Percentiles rank a stretch among this genome's conserved stretches.
These are phyloP conservation scores for Botryotinia calthae DNA, from an alignment of 2,329 filamentous ascomycete species.

Conservation along the genomic window DNA sequence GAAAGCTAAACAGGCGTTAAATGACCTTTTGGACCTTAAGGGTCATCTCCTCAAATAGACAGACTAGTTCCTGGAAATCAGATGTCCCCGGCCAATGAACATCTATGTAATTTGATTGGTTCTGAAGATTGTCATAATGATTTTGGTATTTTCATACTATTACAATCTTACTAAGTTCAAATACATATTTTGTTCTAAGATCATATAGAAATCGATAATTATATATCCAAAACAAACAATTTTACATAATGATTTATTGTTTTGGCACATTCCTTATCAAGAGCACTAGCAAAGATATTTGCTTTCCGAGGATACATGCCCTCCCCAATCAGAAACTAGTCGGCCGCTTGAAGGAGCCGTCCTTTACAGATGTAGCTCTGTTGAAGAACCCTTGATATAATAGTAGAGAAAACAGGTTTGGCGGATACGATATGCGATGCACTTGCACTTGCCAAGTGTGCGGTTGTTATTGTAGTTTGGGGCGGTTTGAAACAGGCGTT, in stretches of 20 bases:
- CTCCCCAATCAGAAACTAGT: not conserved
- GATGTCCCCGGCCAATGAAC: not conserved
- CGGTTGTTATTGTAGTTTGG: not conserved
- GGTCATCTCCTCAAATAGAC: too few species aligned
- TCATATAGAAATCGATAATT: not conserved
- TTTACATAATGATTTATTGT: not conserved
- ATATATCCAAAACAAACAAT: not conserved
- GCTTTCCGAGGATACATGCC: not conserved
- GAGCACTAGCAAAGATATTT: not conserved
- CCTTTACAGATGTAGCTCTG: not conserved
- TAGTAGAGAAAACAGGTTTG: not conserved
- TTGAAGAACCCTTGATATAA: not conserved
- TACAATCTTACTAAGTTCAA: too few species aligned
- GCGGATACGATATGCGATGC: not conserved
- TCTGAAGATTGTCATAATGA: not conserved
- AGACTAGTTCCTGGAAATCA: not conserved
- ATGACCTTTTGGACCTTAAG: not conserved
- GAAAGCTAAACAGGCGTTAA: not conserved
- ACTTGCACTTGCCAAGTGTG: not conserved
- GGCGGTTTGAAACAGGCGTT: not conserved
- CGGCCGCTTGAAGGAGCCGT: not conserved
- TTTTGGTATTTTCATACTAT: not conserved
- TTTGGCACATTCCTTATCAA: not conserved
- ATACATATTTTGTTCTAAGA: not conserved
- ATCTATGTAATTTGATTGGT: not conserved